A percentile compares a stretch with the other conserved stretches of the same genome.
phyloP scores from a whole-genome alignment of 2,329 filamentous ascomycete species.

The Cladorrhinum sp. region DNA sequence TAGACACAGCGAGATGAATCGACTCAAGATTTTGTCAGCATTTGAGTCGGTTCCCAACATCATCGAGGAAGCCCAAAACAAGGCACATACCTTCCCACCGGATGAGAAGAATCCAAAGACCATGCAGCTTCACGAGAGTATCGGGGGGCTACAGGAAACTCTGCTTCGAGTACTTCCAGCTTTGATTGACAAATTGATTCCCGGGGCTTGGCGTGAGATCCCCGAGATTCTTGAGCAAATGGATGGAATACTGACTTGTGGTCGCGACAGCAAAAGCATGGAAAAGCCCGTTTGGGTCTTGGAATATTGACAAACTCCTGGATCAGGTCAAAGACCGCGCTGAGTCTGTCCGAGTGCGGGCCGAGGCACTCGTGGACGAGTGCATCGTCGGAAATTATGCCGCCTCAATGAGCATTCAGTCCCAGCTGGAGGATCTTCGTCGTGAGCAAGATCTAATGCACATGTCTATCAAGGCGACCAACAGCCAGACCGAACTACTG shows the following conservation, averaged over 20 bases:
- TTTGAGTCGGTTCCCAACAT: conserved; percentile 21
- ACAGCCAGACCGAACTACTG: conserved; percentile 16
- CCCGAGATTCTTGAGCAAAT: background rate
- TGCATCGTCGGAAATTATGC: conserved; percentile 10
- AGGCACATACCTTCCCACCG: conserved; percentile 4
- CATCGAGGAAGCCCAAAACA: conserved; percentile 19
- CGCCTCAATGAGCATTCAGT: conserved; percentile 2
- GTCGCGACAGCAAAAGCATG: background rate
- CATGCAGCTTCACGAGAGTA: conserved; percentile 1
- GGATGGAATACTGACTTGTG: background rate
- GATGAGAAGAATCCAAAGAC: conserved; percentile 10
- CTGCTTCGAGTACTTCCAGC: conserved; percentile 3
- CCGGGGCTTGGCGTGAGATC: conserved; percentile 16
- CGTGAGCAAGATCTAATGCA: background rate
- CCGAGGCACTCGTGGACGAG: conserved; percentile 14
- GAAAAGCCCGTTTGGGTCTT: conserved; percentile 6
- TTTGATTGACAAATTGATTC: conserved; percentile 19
- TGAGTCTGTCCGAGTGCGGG: conserved; percentile 4
- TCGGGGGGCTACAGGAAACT: conserved; percentile 7
- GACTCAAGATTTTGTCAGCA: conserved; percentile 19
- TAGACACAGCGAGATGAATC: conserved; percentile 16
- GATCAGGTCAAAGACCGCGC: conserved; percentile 5
- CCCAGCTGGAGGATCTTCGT: conserved; percentile 1
- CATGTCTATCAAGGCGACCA: conserved; percentile 7
- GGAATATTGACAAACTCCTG: conserved; percentile 12